A percentile compares a stretch with the other conserved stretches of the same genome.
Conservation (phyloP, 1,284 basidiomycete genomes). For the Pisolithus thermaeus region DNA sequence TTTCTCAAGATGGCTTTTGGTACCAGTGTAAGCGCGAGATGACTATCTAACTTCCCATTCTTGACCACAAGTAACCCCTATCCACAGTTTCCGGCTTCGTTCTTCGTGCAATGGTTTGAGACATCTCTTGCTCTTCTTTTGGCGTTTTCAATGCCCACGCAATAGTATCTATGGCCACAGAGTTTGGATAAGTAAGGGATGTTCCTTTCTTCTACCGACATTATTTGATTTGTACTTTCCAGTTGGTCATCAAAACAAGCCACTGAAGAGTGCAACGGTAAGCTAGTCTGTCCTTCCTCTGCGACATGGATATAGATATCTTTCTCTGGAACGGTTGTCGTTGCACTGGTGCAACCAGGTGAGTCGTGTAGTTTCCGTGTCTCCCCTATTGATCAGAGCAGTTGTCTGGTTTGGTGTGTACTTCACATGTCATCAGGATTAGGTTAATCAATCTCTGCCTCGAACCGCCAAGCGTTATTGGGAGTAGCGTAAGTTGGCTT, state of each 20-base stretch:
- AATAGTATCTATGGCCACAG: constrained; percentile 23
- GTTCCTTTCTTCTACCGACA: background rate
- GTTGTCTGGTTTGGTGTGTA: constrained; percentile 18
- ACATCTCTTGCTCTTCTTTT: background rate
- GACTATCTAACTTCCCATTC: no score
- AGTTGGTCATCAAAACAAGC: constrained; percentile 19
- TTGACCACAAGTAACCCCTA: background rate
- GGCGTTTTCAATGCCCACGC: background rate
- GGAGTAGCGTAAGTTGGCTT: background rate
- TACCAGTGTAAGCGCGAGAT: background rate
- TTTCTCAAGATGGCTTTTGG: background rate
- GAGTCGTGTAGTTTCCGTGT: background rate
- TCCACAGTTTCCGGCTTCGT: background rate
- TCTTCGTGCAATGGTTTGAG: background rate
- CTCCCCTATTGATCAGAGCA: background rate
- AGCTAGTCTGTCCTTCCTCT: background rate
- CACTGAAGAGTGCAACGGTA: constrained; percentile 14
- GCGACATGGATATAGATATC: no score
- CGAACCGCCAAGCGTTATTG: background rate
- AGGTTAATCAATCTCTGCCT: background rate
- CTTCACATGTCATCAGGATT: background rate
- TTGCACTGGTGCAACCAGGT: constrained; percentile 11
- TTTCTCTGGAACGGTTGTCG: constrained; percentile 8
- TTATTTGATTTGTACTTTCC: background rate
- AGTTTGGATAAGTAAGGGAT: constrained; percentile 23